Evolutionary conservation across 306 rosid genomes (phyloP).

Genomic region (Ormosia emarginata): DNA sequence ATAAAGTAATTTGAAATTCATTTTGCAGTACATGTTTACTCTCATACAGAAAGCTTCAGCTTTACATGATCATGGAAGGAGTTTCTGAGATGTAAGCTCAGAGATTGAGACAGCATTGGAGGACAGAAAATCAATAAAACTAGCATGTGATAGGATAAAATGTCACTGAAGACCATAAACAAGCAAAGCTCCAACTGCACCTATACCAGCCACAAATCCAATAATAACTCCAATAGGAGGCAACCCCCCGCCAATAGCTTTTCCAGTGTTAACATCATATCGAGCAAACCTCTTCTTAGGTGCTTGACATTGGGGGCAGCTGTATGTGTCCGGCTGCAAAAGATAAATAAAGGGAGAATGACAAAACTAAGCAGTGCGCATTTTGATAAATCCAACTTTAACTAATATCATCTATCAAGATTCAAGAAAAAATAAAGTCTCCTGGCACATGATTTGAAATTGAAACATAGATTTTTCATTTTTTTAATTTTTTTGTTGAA

Average conservation of each 20-base stretch:
- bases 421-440: neutral
- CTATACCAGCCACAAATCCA: constrained; percentile 79
- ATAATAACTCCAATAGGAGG: constrained; percentile 91
- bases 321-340: constrained; percentile 66
- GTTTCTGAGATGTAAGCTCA: neutral
- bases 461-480: neutral
- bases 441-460: neutral
- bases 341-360: neutral
- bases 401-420: neutral
- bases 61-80: constrained; percentile 5
- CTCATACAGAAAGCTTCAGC: constrained; percentile 8
- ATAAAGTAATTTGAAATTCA: neutral
- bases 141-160: neutral
- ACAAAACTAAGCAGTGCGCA: neutral
- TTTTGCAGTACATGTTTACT: constrained; percentile 17
- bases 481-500: neutral
- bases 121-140: neutral
- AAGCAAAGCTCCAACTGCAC: constrained; percentile 91
- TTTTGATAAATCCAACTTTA: neutral
- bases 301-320: constrained; percentile 87
- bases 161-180: constrained; percentile 90
- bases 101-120: neutral
- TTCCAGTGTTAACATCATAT: constrained; percentile 84
- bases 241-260: constrained; percentile 78
- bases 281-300: constrained; percentile 88